These are phyloP conservation scores for Didymella arachidicola DNA, from an alignment of 2,329 filamentous ascomycete genomes.

Conservation along the genomic window DNA sequence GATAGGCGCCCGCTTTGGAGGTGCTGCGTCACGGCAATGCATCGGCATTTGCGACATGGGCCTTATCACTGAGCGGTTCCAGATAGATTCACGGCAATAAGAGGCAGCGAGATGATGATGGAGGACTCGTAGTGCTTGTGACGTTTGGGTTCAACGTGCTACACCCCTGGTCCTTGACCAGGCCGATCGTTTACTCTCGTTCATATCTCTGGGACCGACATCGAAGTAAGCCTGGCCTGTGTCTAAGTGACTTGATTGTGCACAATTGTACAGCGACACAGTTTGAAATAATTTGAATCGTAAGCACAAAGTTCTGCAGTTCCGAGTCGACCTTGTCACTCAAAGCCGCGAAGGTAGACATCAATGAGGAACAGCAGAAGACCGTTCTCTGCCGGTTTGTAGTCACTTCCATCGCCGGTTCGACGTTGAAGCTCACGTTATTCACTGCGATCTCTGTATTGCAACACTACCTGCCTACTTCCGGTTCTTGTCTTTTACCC, in stretches of 20 bases:
- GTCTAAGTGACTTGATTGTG: neutral
- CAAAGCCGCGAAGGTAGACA: no score
- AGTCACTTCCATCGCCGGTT: no score
- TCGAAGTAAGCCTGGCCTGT: no score
- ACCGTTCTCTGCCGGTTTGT: no score
- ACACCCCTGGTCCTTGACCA: conserved; percentile 1
- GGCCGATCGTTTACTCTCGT: neutral
- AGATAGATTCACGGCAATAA: neutral
- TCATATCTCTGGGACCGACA: neutral
- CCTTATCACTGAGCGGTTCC: neutral
- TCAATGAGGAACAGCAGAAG: no score
- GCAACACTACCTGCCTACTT: no score
- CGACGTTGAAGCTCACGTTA: no score
- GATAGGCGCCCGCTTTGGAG: conserved; percentile 15
- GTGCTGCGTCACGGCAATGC: conserved; percentile 1
- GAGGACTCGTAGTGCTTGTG: neutral
- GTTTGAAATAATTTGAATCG: neutral
- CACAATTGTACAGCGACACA: neutral
- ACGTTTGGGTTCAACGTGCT: neutral
- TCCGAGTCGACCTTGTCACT: no score
- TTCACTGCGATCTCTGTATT: no score
- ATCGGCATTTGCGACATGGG: conserved; percentile 4
- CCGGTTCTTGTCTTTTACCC: no score
- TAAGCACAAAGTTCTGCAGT: no score
- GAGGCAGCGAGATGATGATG: neutral